phyloP scores from a whole-genome alignment of 805 yeast genomes.

The Ogataea sp. region DNA sequence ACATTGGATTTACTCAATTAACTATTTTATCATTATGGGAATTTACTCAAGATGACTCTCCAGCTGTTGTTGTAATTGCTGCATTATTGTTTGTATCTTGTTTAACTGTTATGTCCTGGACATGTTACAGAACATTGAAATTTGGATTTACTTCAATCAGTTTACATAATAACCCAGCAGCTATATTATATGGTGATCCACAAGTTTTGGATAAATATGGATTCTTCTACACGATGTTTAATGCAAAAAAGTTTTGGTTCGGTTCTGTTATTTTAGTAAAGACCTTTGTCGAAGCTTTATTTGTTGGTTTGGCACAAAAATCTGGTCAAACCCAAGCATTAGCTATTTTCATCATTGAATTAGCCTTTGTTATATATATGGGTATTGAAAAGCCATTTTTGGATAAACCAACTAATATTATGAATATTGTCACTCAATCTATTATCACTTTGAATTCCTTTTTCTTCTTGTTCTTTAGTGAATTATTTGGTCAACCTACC shows the following conservation, averaged over 20 bases:
- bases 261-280: slow-evolving; percentile 57
- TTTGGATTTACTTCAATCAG: slow-evolving; percentile 58
- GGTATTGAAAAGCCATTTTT: slow-evolving; percentile 66
- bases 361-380: slow-evolving; percentile 56
- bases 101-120: slow-evolving; percentile 52
- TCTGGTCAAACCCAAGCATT: slow-evolving; percentile 79
- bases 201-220: slow-evolving; percentile 72
- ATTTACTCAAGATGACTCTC: slow-evolving; percentile 72
- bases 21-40: slow-evolving; percentile 81
- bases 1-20: slow-evolving; percentile 80
- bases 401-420: slow-evolving; percentile 73
- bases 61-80: slow-evolving; percentile 81
- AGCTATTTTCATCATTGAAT: slow-evolving; percentile 67
- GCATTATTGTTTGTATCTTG: slow-evolving; percentile 59
- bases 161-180: slow-evolving; percentile 75
- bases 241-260: slow-evolving; percentile 78
- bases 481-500: slow-evolving; percentile 73
- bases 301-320: slow-evolving; percentile 71
- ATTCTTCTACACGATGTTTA: slow-evolving; percentile 83
- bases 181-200: slow-evolving; percentile 73
- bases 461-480: slow-evolving; percentile 78
- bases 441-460: slow-evolving; percentile 75
- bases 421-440: slow-evolving; percentile 64
- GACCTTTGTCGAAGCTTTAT: slow-evolving; percentile 56
- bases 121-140: slow-evolving; percentile 52